Conservation (phyloP, 2,329 filamentous ascomycete genomes). For the Aspergillus fumigatiaffinis region DNA sequence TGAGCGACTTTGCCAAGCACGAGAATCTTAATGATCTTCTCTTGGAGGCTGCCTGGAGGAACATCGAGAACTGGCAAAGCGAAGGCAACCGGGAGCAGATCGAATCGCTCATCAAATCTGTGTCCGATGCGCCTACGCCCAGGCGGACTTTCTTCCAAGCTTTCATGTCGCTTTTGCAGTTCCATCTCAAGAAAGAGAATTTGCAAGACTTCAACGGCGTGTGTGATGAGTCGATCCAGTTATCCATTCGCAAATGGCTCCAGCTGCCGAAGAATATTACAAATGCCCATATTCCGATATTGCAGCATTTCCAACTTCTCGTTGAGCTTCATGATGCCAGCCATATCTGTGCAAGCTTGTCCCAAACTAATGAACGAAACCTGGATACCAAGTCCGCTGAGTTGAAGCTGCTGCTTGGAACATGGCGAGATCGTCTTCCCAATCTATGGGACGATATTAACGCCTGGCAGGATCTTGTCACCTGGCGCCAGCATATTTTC, state of each 20-base stretch:
- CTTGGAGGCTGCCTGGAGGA: slow-evolving; percentile 91
- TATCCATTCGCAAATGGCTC: slow-evolving; percentile 98
- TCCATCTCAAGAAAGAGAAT: slow-evolving; percentile 82
- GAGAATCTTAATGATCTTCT: slow-evolving; percentile 97
- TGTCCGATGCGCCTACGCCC: slow-evolving; percentile 95
- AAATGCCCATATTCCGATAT: slow-evolving; percentile 86
- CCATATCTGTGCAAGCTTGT: slow-evolving; percentile 88
- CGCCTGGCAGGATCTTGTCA: slow-evolving; percentile 98
- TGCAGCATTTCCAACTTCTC: slow-evolving; percentile 97
- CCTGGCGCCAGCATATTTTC: slow-evolving; percentile 99
- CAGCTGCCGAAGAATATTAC: slow-evolving; percentile 92
- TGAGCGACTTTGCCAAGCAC: slow-evolving; percentile 96
- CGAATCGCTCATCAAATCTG: slow-evolving; percentile 89
- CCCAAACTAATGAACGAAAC: slow-evolving; percentile 77
- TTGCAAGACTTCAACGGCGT: slow-evolving; percentile 78
- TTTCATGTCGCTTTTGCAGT: slow-evolving; percentile 93
- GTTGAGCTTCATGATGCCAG: slow-evolving; percentile 97
- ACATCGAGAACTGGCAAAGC: slow-evolving; percentile 90
- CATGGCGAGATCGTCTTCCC: slow-evolving; percentile 91
- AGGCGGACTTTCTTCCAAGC: slow-evolving; percentile 95
- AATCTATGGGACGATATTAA: slow-evolving; percentile 99
- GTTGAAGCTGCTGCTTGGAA: slow-evolving; percentile 85
- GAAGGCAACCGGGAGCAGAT: slow-evolving; percentile 82
- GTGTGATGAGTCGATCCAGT: slow-evolving; percentile 94
- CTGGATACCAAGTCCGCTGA: slow-evolving; percentile 93